Base-by-base conservation (phyloP, 345 rosid species). In the Laguncularia racemosa region DNA sequence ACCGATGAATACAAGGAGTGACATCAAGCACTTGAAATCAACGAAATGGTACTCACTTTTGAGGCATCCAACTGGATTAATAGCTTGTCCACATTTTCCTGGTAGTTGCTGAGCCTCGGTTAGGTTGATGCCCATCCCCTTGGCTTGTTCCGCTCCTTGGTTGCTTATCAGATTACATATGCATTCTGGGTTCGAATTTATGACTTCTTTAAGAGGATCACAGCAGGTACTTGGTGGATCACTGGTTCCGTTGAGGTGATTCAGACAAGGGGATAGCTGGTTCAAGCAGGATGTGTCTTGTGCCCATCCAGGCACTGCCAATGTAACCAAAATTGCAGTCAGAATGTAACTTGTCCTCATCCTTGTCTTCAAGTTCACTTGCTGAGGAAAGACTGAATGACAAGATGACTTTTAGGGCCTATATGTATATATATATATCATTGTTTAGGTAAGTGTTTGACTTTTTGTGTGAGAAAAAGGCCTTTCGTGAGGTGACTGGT, bases 21-120 rank as follows among this genome's bases (percentile, higher is more conserved):
- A 18, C 12, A 17, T 4, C 17, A 11, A n/a, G 20, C 17, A 50
- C 18, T 7, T 15, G 51, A 20, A 10, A 0, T 13, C 21, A 46
- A 14, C 0, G 8, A 14, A 15, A 44, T 18, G 26, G 6, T 12
- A 14, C 16, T n/a, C 20, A 54, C 84, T 62, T 38, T 61, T 62
- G 17, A 83, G 64, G 77, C 93, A 88, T 23, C 59, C 63, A 11
- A 88, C 50, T 4, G 90, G 96, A 46, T 83, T 88, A 52, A 88
- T 77, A 46, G 65, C 86, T 44, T 73, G 77, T 3, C 93, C 96
- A 60, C 93, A 85, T 52, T 83, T 69, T 16, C 76, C 86, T 11
- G 88, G 96, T 64, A 88, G 50, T 58, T 81, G 70, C 52, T 88
- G 88, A 53, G 96, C 93, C 69, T 76, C 74, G 20, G 54, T 69